Evolutionary conservation across 345 rosid genomes (phyloP), one percentile per base, ranked within the genome.

Genomic region (Isatis tinctoria): DNA sequence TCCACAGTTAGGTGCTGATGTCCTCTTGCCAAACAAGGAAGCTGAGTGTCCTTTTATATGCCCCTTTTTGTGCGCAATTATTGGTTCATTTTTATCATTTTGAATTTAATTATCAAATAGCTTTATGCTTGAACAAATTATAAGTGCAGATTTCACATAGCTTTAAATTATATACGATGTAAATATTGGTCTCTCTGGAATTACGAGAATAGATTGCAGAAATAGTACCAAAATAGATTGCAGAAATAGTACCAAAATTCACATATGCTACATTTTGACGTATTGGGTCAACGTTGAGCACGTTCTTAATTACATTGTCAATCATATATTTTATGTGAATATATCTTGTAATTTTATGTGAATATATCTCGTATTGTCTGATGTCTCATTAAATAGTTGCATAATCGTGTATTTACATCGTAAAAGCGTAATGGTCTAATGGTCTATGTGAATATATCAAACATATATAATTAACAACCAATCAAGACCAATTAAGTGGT

Each of bases 1-100:
- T 54, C 20, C 6, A 60, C 5, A 61, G 74, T 65, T 81, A 63
- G 80, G 81, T 78, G 18, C 40, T 60, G 61, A 63, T 70, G 63
- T 72, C 71, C 73, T 69, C 78, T 61, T 68, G 66, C 78, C 84
- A 26, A 70, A 80, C 24, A 10, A 32, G 78, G 81, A 65, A 81
- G 57, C 67, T 77, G 58, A 66, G 57, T 56, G 64, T 80, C 59
- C 48, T 73, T 73, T 73, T 64, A 73, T 52, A 9, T 20, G 41
- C 35, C 1, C 35, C 35, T 32, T 28, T 69, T 30, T 57, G 24
- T 43, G 56, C 73, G 20, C 44, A 41, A 72, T 52, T 63, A 70
- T 70, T 59, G 45, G 11, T 45, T 70, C 17, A 33, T 20, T 66
- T 65, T 43, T 47, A 6, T 56, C 30, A 41, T 20, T 57, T 51